Evolutionary conservation across 306 rosid genomes (phyloP), one percentile per base, ranked within the genome.

Genomic region (Dalbergia cochinchinensis): DNA sequence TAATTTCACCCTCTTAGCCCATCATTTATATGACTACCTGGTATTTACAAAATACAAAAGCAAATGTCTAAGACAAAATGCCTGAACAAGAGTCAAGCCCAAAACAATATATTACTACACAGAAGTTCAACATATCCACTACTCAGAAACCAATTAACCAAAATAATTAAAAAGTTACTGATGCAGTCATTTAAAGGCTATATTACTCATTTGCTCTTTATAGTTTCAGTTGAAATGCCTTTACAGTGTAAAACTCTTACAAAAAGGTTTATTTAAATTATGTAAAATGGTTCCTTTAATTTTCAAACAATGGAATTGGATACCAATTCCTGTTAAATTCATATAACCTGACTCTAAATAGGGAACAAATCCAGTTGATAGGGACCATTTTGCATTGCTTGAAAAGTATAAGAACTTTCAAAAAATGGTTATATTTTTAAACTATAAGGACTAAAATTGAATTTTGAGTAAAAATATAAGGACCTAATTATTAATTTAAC

Each of bases 111-210:
- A 76, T 51, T 15, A 35, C 47, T 35, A 51, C 33, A 26, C 14
- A 57, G 57, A 39, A 77, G 63, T 70, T 80, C 65, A 69, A 41
- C 58, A 42, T 51, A 39, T 39, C 44, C 41, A 53, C 77, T 47
- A 71, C 0, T 31, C 0, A 60, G 14, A 48, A 59, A 72, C 35
- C 26, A 22, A 22, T 22, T 22, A 22, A 22, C 26, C 59, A 31
- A 65, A 59, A 35, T 0, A 19, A 64, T n/a, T 16, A 55, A 57
- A 18, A 72, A 35, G 1, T 34, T 60, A 50, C 34, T 48, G 33
- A 54, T 55, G 34, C 12, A 73, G 19, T 51, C 53, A 65, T 14
- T 18, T 22, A 22, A 63, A 42, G 57, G 57, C 4, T 51, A 51
- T 13, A 1, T 51, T 51, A 51, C 57, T 15, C 16, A 51, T 13